Percentiles rank a stretch among this genome's conserved stretches.
These are phyloP conservation scores for Yamagishiella unicocca DNA, from an alignment of 139 green algal species.

Conservation along the genomic window DNA sequence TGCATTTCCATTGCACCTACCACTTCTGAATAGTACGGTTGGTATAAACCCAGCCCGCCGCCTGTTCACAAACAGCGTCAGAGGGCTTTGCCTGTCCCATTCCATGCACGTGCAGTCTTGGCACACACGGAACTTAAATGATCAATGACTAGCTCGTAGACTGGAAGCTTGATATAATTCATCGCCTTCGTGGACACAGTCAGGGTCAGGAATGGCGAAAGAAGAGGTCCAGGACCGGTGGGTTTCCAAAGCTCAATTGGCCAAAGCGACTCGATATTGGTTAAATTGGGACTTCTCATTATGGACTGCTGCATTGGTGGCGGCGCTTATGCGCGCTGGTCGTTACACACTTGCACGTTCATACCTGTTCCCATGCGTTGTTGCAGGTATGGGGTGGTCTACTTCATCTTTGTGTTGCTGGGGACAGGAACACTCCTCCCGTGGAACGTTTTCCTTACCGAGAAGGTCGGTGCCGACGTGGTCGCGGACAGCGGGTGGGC, in stretches of 20 bases:
- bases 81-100: too few species aligned
- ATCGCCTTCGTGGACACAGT: too few species aligned
- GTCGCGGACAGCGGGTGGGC: not conserved
- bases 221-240: conserved; percentile 44
- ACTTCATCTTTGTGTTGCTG: conserved; percentile 64
- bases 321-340: not conserved
- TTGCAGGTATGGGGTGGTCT: conserved; percentile 58
- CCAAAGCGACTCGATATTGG: not conserved
- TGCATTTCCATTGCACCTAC: too few species aligned
- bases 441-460: conserved; percentile 66
- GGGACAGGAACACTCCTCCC: conserved; percentile 59
- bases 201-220: conserved; percentile 46
- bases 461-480: conserved; percentile 45
- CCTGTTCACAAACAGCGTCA: too few species aligned
- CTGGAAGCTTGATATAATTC: too few species aligned
- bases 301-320: not conserved
- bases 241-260: not conserved
- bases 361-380: not conserved
- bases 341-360: not conserved
- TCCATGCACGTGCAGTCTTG: too few species aligned
- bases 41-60: too few species aligned
- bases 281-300: not conserved
- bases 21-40: too few species aligned
- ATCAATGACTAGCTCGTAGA: too few species aligned
- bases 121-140: too few species aligned